A percentile compares a stretch with the other conserved stretches of the same genome.
Evolutionary conservation across 75 land plant species (phyloP).

Genomic region (Gnetum montanum): DNA sequence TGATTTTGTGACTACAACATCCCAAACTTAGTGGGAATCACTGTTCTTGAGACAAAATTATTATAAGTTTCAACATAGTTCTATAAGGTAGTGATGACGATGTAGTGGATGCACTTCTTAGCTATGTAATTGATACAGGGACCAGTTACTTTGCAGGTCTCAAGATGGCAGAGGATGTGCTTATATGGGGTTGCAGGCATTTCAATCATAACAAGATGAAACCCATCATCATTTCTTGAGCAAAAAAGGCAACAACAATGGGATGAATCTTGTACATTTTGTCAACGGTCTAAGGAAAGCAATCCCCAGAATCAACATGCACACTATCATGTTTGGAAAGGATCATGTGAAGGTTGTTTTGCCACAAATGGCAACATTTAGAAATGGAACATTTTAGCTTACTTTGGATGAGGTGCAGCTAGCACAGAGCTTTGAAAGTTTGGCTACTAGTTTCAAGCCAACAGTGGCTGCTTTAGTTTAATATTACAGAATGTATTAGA

Average conservation of each 20-base stretch:
- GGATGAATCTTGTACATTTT: no score
- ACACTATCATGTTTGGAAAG: constrained; percentile 26
- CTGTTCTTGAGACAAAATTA: no score
- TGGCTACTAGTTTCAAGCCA: constrained; percentile 15
- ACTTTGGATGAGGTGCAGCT: constrained; percentile 25
- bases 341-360: constrained; percentile 4
- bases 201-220: background rate
- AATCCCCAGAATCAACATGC: constrained; percentile 11
- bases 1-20: no score
- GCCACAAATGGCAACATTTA: constrained; percentile 14
- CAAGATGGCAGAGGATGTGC: constrained; percentile 3
- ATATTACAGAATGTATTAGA: no score
- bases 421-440: constrained; percentile 10
- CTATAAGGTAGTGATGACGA: no score
- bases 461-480: constrained; percentile 19
- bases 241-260: constrained; percentile 14
- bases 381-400: constrained; percentile 17
- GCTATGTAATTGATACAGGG: background rate
- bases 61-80: no score
- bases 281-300: no score
- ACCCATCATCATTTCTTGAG: constrained; percentile 21
- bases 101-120: constrained; percentile 13
- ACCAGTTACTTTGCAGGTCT: constrained; percentile 16
- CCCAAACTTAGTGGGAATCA: no score
- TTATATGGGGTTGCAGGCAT: background rate